Evolutionary conservation across 2,329 filamentous ascomycete genomes (phyloP).

Genomic region (Dactylella cylindrospora): DNA sequence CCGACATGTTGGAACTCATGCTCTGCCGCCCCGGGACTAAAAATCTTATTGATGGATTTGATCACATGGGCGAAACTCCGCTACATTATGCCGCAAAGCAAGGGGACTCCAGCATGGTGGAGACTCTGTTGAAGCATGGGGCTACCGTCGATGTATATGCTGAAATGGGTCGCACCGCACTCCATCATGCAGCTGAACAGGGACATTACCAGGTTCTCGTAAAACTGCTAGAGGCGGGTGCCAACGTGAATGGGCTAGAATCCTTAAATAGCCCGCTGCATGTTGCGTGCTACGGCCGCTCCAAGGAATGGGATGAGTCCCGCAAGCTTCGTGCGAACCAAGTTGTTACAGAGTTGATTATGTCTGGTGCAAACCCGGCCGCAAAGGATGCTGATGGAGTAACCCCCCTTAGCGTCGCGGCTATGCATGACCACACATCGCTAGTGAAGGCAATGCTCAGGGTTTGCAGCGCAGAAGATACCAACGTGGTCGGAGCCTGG

Average conservation of each 20-base stretch:
- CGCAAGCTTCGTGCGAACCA: neutral
- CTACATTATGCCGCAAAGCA: neutral
- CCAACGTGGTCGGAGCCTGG: conserved; percentile 6
- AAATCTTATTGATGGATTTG: neutral
- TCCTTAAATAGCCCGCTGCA: conserved; percentile 14
- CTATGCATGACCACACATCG: neutral
- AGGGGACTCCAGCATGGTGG: neutral
- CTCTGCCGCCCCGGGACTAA: neutral
- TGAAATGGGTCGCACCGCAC: conserved; percentile 12
- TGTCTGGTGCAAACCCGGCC: conserved; percentile 2
- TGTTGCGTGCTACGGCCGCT: neutral
- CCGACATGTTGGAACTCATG: neutral
- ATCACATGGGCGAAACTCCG: conserved; percentile 3
- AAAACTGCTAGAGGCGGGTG: conserved; percentile 2
- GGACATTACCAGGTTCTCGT: neutral
- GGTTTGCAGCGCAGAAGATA: conserved; percentile 5
- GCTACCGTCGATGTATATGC: conserved; percentile 7
- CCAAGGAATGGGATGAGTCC: neutral
- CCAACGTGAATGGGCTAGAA: conserved; percentile 8
- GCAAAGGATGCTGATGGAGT: conserved; percentile 18
- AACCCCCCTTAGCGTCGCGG: conserved; percentile 14
- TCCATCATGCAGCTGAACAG: neutral
- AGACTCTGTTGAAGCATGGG: neutral
- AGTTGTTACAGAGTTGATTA: neutral
- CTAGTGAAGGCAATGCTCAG: neutral